Evolutionary conservation across 129 eudicot species (phyloP).

Genomic region (Centaurea solstitialis): DNA sequence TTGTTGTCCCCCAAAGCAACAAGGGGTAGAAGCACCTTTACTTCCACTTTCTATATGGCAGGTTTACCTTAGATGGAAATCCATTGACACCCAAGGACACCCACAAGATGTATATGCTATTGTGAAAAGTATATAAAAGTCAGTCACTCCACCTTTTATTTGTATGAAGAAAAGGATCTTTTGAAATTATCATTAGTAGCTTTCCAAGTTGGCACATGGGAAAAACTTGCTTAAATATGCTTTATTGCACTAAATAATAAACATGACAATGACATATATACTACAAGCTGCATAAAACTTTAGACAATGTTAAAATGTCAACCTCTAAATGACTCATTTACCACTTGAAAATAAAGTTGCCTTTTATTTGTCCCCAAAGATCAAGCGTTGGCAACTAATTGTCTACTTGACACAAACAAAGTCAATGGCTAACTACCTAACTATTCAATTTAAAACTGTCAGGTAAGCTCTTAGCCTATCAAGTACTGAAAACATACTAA

Average conservation of each 20-base stretch:
- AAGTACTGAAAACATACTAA: too few relatives aligned
- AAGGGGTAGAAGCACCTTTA: not conserved
- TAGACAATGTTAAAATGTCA: slow-evolving; percentile 7
- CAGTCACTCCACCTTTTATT: not conserved
- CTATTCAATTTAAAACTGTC: slow-evolving; percentile 11
- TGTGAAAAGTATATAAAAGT: not conserved
- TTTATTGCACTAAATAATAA: not conserved
- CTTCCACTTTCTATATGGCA: not conserved
- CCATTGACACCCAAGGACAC: not conserved
- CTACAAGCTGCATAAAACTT: not conserved
- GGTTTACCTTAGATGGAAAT: not conserved
- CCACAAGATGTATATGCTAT: not conserved
- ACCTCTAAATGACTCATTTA: slow-evolving; percentile 32
- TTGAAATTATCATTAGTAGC: not conserved
- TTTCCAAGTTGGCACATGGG: not conserved
- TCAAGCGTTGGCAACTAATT: slow-evolving; percentile 16
- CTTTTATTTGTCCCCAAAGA: slow-evolving; percentile 20
- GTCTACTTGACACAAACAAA: slow-evolving; percentile 19
- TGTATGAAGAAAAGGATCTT: not conserved
- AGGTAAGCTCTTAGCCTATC: slow-evolving; percentile 19
- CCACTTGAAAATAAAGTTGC: slow-evolving; percentile 26
- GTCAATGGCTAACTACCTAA: slow-evolving; percentile 29
- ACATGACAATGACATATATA: slow-evolving; percentile 3
- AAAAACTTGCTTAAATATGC: not conserved
- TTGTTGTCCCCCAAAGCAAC: not conserved